Evolutionary conservation across 129 eudicot species (phyloP).

Genomic region (Helianthus tuberosus): DNA sequence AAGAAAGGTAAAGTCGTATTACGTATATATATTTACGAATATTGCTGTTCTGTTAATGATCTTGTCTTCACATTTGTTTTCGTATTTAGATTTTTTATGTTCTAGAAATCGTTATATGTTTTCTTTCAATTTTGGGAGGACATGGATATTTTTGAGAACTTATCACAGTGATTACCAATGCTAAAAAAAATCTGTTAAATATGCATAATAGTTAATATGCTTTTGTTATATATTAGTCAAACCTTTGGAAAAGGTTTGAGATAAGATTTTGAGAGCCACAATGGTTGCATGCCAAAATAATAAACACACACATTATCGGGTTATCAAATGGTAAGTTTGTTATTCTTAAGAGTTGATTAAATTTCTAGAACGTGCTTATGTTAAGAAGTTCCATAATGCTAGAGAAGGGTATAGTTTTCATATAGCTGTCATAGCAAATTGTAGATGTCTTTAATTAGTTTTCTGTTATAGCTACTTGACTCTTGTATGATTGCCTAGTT

Average conservation of each 20-base stretch:
- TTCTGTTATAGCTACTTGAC: no score
- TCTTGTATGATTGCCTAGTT: no score
- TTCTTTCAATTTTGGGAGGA: neutral
- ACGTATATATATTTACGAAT: neutral
- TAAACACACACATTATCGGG: neutral
- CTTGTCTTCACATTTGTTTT: neutral
- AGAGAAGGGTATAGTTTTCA: neutral
- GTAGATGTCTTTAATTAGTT: neutral
- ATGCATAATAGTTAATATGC: neutral
- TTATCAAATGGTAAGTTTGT: neutral
- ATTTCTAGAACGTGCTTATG: neutral
- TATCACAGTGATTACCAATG: neutral
- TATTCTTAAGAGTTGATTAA: neutral
- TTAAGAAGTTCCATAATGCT: neutral
- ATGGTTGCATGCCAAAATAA: neutral
- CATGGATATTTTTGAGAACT: neutral
- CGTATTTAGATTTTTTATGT: neutral
- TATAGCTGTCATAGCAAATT: neutral
- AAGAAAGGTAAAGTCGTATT: slow-evolving; percentile 68
- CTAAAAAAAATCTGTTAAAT: neutral
- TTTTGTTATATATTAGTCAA: neutral
- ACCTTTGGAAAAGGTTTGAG: neutral
- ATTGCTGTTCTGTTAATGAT: neutral
- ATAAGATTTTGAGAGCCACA: neutral
- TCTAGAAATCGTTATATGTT: neutral